These are phyloP conservation scores for Salmacisia buchloeana DNA, from an alignment of 1,284 basidiomycete species.

Conservation along the genomic window DNA sequence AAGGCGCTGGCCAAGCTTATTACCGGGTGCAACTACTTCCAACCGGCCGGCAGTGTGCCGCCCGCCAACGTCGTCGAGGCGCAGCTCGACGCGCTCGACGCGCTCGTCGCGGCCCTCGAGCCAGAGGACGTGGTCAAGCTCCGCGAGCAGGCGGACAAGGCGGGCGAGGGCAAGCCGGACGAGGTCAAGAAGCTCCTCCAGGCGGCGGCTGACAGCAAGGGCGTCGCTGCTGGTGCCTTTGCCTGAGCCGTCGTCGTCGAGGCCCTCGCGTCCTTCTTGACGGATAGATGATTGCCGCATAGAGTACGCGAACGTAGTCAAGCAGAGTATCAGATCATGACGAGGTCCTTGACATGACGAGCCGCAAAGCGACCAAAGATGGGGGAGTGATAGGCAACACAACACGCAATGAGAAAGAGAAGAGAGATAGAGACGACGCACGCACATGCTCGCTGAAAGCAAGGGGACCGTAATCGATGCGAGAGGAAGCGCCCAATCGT, in stretches of 20 bases:
- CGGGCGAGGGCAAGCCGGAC: conserved; percentile 26
- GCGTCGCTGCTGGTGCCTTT: conserved; percentile 38
- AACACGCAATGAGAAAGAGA: too few species aligned
- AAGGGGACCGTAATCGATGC: too few species aligned
- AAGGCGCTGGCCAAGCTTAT: conserved; percentile 53
- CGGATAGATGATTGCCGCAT: not conserved
- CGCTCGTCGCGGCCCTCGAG: conserved; percentile 55
- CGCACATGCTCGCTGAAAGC: too few species aligned
- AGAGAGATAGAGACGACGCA: too few species aligned
- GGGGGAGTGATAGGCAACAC: too few species aligned
- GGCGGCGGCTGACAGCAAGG: conserved; percentile 54
- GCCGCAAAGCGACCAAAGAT: too few species aligned
- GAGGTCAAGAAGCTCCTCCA: conserved; percentile 54
- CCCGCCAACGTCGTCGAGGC: conserved; percentile 56
- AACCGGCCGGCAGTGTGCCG: conserved; percentile 53
- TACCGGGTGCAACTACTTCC: conserved; percentile 59
- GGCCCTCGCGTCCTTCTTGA: not conserved
- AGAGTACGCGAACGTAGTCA: too few species aligned
- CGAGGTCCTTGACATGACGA: too few species aligned
- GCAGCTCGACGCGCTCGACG: conserved; percentile 58
- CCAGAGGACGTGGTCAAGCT: conserved; percentile 57
- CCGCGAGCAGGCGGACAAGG: conserved; percentile 54
- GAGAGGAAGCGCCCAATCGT: too few species aligned
- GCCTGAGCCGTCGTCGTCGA: too few species aligned
- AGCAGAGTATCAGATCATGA: too few species aligned